phyloP scores from a whole-genome alignment of 495 filamentous ascomycete species.

The Lasiosphaeria ovina region DNA sequence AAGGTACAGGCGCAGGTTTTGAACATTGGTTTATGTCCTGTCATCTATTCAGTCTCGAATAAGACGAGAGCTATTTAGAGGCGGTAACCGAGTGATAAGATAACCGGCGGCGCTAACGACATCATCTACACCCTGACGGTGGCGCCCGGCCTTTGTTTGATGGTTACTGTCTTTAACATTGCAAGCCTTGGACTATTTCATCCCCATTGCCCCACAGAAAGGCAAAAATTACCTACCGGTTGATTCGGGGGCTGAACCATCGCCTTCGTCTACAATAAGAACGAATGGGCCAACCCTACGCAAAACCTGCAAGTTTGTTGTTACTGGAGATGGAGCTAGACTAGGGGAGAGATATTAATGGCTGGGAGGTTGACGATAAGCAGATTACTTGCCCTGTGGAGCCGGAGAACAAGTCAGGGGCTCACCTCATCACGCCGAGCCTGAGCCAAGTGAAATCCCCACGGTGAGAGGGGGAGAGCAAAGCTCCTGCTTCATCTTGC shows the following conservation, averaged over 20 bases:
- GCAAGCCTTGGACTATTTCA: not conserved
- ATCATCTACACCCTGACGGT: not conserved
- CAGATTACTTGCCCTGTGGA: slow-evolving; percentile 10
- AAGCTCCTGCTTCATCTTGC: no score
- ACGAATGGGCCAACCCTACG: slow-evolving; percentile 8
- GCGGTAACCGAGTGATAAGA: not conserved
- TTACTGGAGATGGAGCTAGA: slow-evolving; percentile 15
- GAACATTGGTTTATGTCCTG: not conserved
- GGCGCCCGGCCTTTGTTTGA: not conserved
- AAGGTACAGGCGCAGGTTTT: not conserved
- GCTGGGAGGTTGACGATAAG: slow-evolving; percentile 12
- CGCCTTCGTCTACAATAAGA: slow-evolving; percentile 1
- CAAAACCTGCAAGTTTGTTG: slow-evolving; percentile 16
- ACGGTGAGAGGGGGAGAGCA: no score
- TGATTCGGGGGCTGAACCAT: slow-evolving; percentile 9
- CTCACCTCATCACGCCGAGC: not conserved
- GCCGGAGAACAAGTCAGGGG: slow-evolving; percentile 9
- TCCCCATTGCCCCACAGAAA: not conserved
- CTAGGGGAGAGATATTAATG: slow-evolving; percentile 8
- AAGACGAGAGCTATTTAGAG: not conserved
- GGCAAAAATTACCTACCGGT: not conserved
- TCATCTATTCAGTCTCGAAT: not conserved
- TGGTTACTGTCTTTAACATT: not conserved
- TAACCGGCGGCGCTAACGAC: not conserved
- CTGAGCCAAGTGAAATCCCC: no score